Evolutionary conservation across 495 filamentous ascomycete species (phyloP), one percentile per base, ranked within the genome.

Genomic region (Astrocystis sublimbata): DNA sequence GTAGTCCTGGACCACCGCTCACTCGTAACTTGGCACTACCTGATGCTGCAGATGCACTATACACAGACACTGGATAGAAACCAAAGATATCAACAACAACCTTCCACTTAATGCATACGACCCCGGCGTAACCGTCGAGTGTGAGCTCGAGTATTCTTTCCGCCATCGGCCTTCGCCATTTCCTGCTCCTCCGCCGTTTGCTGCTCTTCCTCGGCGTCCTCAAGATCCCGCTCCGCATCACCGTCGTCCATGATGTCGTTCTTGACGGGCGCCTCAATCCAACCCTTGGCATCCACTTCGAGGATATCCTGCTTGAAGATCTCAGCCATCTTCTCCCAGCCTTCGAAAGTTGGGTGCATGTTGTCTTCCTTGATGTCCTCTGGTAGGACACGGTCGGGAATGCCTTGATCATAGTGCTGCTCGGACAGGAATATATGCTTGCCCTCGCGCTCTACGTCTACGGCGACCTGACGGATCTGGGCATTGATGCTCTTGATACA

Each of bases 301-400:
- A 68, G 41, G 40, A 82, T 75, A 7, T 70, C 75, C 65, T 70
- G 62, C 43, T 68, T 72, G 68, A 74, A 82, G 50, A 76, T 72
- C 26, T 68, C 66, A n/a, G 74, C 79, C 78, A 82, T 80, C 66
- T 76, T 76, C 35, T 64, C 62, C 63, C 81, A 83, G 1, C 78
- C 78, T 19, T 50, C 56, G 55, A 80, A 75, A 13, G 74, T 79
- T 4, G 79, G 80, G 55, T 81, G 79, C 58, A 66, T 63, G 40
- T 66, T 42, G 45, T 71, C 65, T 31, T 13, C 2, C 15, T 58
- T 55, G 66, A 73, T 64, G 66, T 67, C 33, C 31, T 62, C 42
- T 45, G 58, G 33, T 68, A 56, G 40, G 47, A 72, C 60, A 49
- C 71, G 68, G 63, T 72, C 55, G 31, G 77, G 52, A 1, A 68